Evolutionary conservation across 2,329 filamentous ascomycete species (phyloP).

Genomic region (Penicillium digitatum): DNA sequence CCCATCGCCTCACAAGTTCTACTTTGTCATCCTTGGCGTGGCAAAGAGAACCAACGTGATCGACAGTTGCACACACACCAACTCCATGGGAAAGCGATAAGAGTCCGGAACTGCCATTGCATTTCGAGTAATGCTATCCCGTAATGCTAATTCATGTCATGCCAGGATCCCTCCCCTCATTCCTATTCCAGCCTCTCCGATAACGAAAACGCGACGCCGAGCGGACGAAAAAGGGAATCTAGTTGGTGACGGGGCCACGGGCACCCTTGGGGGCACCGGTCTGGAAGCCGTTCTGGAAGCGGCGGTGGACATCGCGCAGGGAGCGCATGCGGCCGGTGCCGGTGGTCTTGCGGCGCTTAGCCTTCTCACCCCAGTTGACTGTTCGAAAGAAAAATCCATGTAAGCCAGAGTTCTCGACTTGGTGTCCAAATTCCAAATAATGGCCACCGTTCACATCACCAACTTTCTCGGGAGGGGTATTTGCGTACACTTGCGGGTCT

Average conservation of each 20-base stretch:
- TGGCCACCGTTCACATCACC: slow-evolving; percentile 5
- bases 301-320: slow-evolving; percentile 85
- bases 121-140: slow-evolving; percentile 34
- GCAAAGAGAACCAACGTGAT: slow-evolving; percentile 30
- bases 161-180: slow-evolving; percentile 33
- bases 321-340: slow-evolving; percentile 94
- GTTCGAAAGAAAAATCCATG: slow-evolving; percentile 29
- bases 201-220: slow-evolving; percentile 39
- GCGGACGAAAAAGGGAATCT: slow-evolving; percentile 32
- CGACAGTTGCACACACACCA: slow-evolving; percentile 34
- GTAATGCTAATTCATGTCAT: slow-evolving; percentile 38
- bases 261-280: slow-evolving; percentile 79
- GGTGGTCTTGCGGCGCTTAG: slow-evolving; percentile 99
- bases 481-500: slow-evolving; percentile 93
- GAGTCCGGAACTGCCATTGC: slow-evolving; percentile 33
- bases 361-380: slow-evolving; percentile 99
- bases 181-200: slow-evolving; percentile 36
- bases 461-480: slow-evolving; percentile 15
- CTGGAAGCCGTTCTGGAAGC: slow-evolving; percentile 98
- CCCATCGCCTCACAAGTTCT: slow-evolving; percentile 23
- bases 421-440: slow-evolving; percentile 1
- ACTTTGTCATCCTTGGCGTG: slow-evolving; percentile 21
- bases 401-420: slow-evolving; percentile 26
- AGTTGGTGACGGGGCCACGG: slow-evolving; percentile 57
- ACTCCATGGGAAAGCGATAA: slow-evolving; percentile 36